These are phyloP conservation scores for Candolleomyces eurysporus DNA, from an alignment of 768 basidiomycete species.

Conservation along the genomic window DNA sequence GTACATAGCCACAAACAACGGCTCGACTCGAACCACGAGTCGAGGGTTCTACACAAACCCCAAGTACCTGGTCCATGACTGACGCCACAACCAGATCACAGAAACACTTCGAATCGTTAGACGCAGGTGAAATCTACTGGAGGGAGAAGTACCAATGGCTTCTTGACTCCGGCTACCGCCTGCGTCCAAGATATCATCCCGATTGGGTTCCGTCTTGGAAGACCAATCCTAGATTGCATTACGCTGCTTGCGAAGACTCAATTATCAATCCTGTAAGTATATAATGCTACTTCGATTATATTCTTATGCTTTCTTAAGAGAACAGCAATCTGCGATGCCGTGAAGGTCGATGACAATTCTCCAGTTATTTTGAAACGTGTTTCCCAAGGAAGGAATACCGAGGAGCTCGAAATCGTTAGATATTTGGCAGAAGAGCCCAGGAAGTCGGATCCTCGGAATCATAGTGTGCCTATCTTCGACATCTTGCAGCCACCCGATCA, in stretches of 20 bases:
- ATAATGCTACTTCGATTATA: background rate
- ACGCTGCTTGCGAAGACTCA: background rate
- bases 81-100: background rate
- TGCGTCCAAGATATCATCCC: constrained; percentile 4
- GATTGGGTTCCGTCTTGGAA: constrained; percentile 9
- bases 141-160: constrained; percentile 2
- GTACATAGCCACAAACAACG: too few relatives aligned
- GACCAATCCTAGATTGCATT: background rate
- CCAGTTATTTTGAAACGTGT: background rate
- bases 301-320: background rate
- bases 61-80: too few relatives aligned
- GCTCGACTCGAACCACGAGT: too few relatives aligned
- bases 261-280: background rate
- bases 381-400: background rate
- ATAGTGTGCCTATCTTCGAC: background rate
- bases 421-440: background rate
- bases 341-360: background rate
- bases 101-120: background rate
- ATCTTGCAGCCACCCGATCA: background rate
- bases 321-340: background rate
- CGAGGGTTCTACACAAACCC: too few relatives aligned
- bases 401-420: background rate
- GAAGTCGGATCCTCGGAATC: background rate
- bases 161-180: constrained; percentile 4
- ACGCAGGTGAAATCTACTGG: background rate